phyloP scores from a whole-genome alignment of 192 early-diverging fungal species.

The Coemansia sp. region DNA sequence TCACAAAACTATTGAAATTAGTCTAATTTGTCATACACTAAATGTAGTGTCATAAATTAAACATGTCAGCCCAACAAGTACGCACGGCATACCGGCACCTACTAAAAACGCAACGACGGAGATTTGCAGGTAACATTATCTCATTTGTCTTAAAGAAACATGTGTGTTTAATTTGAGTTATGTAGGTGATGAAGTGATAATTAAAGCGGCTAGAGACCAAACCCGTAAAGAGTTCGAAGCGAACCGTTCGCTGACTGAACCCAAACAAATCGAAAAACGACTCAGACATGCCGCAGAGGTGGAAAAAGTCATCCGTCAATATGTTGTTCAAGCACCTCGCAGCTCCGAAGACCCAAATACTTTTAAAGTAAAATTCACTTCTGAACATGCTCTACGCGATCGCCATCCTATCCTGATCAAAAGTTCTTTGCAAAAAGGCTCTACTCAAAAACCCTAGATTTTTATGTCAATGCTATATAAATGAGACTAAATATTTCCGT shows the following conservation, averaged over 20 bases:
- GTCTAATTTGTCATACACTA: not conserved
- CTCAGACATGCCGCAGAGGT: slow-evolving; percentile 41
- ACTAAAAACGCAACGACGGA: slow-evolving; percentile 29
- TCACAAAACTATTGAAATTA: too few relatives aligned
- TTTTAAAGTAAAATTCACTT: slow-evolving; percentile 35
- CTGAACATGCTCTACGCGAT: slow-evolving; percentile 46
- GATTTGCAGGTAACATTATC: slow-evolving; percentile 26
- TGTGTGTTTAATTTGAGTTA: not conserved
- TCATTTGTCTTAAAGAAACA: not conserved
- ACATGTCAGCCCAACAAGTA: slow-evolving; percentile 26
- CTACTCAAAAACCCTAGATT: slow-evolving; percentile 1
- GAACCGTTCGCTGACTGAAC: slow-evolving; percentile 20
- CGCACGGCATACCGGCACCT: slow-evolving; percentile 39
- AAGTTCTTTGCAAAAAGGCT: slow-evolving; percentile 31
- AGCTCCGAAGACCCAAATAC: slow-evolving; percentile 29
- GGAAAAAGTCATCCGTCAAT: slow-evolving; percentile 41
- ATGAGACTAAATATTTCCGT: slow-evolving; percentile 13
- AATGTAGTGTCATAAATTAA: not conserved
- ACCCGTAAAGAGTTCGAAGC: slow-evolving; percentile 44
- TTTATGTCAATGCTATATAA: slow-evolving; percentile 15
- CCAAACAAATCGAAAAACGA: slow-evolving; percentile 38
- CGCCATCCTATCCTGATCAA: slow-evolving; percentile 45
- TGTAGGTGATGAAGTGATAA: slow-evolving; percentile 16
- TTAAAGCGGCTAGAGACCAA: slow-evolving; percentile 30
- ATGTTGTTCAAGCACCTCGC: slow-evolving; percentile 47